phyloP scores from a whole-genome alignment of 305 asterid genomes.

The Fraxinus platypoda region DNA sequence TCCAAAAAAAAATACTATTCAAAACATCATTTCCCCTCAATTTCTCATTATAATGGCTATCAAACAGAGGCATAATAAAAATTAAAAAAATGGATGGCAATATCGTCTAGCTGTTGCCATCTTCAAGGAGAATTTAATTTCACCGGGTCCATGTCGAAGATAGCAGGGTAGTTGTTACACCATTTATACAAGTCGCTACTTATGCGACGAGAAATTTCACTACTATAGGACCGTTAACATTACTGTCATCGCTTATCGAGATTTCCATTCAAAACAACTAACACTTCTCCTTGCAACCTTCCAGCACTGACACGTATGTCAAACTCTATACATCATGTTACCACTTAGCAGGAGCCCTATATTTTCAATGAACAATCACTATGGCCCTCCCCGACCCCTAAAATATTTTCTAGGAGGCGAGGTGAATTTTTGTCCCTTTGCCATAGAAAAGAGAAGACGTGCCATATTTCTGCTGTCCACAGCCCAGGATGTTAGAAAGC shows the following conservation, averaged over 20 bases:
- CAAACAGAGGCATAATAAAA: background rate
- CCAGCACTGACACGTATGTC: background rate
- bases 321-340: background rate
- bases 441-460: background rate
- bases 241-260: too few relatives aligned
- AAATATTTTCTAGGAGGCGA: background rate
- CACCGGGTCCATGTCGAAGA: background rate
- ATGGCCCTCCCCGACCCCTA: background rate
- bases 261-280: too few relatives aligned
- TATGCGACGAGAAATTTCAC: too few relatives aligned
- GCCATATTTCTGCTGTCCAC: background rate
- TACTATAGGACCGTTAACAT: too few relatives aligned
- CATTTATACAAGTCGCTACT: background rate
- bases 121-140: background rate
- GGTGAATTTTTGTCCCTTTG: background rate
- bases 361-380: background rate
- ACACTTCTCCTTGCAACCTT: background rate
- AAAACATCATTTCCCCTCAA: too few relatives aligned
- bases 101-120: background rate
- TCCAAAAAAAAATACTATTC: background rate
- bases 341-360: background rate
- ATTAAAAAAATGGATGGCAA: background rate
- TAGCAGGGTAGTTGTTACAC: background rate
- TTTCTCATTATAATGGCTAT: too few relatives aligned
- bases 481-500: background rate